phyloP scores from a whole-genome alignment of 2,329 filamentous ascomycete genomes.

The Sarocladium strictum region DNA sequence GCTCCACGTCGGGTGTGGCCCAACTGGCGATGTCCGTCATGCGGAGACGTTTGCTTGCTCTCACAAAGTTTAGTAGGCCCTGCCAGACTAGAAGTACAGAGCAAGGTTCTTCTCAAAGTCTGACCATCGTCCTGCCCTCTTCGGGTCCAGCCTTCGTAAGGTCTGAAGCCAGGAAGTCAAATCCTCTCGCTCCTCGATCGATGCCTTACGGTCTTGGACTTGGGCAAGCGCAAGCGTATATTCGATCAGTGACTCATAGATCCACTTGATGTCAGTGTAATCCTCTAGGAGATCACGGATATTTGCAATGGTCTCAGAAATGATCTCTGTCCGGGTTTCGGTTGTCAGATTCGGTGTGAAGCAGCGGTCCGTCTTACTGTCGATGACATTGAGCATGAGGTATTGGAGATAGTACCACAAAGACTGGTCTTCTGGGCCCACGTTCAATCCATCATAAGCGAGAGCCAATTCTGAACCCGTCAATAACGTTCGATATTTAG shows the following conservation, averaged over 20 bases:
- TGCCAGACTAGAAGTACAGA: not conserved
- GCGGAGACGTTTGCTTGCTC: too few relatives aligned
- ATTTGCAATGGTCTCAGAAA: slow-evolving; percentile 65
- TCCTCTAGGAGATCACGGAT: slow-evolving; percentile 60
- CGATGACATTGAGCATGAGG: slow-evolving; percentile 64
- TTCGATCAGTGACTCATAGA: slow-evolving; percentile 80
- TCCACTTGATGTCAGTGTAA: slow-evolving; percentile 65
- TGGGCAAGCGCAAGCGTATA: slow-evolving; percentile 57
- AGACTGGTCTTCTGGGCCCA: slow-evolving; percentile 89
- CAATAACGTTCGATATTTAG: not conserved
- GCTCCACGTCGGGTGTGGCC: too few relatives aligned
- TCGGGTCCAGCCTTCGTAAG: slow-evolving; percentile 64
- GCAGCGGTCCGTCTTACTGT: slow-evolving; percentile 40
- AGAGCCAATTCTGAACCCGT: slow-evolving; percentile 58
- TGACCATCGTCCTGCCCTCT: slow-evolving; percentile 69
- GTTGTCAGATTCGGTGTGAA: slow-evolving; percentile 60
- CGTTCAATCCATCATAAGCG: slow-evolving; percentile 73
- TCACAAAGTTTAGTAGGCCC: too few relatives aligned
- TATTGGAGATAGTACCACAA: slow-evolving; percentile 97
- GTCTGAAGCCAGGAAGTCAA: slow-evolving; percentile 55
- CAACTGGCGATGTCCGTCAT: too few relatives aligned
- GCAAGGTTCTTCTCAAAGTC: slow-evolving; percentile 52
- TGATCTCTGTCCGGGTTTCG: slow-evolving; percentile 57
- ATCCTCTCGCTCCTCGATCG: slow-evolving; percentile 29
- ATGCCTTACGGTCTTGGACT: slow-evolving; percentile 36